Conservation (phyloP, 306 rosid genomes). For the Vicia sativa region DNA sequence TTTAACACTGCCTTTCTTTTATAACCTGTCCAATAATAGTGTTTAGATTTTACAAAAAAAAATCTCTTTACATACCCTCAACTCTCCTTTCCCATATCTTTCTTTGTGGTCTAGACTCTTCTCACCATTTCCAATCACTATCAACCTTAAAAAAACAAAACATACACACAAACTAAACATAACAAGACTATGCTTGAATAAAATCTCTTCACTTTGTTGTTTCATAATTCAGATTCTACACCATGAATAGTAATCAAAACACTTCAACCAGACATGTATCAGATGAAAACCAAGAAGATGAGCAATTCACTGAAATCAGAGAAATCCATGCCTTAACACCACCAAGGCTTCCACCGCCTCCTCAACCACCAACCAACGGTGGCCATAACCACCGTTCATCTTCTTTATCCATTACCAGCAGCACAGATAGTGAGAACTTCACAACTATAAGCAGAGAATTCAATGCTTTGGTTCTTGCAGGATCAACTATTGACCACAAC, state of each 20-base stretch:
- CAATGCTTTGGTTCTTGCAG: constrained; percentile 90
- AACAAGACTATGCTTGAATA: constrained; percentile 15
- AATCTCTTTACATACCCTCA: neutral
- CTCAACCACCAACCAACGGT: constrained; percentile 25
- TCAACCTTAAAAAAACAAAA: constrained; percentile 11
- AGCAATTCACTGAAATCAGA: constrained; percentile 74
- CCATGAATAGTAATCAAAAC: constrained; percentile 46
- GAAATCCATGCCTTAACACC: constrained; percentile 90
- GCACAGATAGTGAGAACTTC: constrained; percentile 78
- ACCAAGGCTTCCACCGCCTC: constrained; percentile 44
- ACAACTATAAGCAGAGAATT: constrained; percentile 86
- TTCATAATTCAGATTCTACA: neutral
- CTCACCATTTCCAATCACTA: constrained; percentile 29
- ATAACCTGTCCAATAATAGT: neutral
- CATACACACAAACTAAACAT: constrained; percentile 1
- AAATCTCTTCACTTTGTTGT: constrained; percentile 30
- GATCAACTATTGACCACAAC: constrained; percentile 52
- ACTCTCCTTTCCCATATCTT: constrained; percentile 17
- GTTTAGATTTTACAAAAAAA: neutral
- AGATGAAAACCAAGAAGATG: constrained; percentile 44
- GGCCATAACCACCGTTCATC: constrained; percentile 60
- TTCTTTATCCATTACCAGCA: constrained; percentile 61
- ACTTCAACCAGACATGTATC: constrained; percentile 39
- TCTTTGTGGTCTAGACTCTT: constrained; percentile 39
- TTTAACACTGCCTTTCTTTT: too few relatives aligned